These are phyloP conservation scores for Volvox reticuliferus DNA, from an alignment of 139 green algal genomes.

Conservation along the genomic window DNA sequence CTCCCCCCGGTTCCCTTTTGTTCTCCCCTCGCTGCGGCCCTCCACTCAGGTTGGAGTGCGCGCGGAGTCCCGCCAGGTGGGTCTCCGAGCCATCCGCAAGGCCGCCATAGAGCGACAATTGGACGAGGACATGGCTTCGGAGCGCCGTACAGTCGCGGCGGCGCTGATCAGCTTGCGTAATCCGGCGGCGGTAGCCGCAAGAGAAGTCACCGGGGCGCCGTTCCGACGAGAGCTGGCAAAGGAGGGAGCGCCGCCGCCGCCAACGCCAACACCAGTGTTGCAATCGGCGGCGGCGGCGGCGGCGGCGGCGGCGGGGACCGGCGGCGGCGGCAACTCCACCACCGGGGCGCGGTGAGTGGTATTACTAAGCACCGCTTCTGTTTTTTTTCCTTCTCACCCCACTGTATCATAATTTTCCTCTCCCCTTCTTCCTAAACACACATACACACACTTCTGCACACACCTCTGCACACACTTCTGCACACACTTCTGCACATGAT, in stretches of 20 bases:
- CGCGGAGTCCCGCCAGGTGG: slow-evolving; percentile 67
- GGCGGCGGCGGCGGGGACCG: not conserved
- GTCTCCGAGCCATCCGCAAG: slow-evolving; percentile 71
- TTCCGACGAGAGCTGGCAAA: slow-evolving; percentile 28
- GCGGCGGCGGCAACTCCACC: not conserved
- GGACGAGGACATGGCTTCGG: slow-evolving; percentile 66
- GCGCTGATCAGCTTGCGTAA: not conserved
- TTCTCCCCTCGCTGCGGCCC: not conserved
- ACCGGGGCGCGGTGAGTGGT: not conserved
- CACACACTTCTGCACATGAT: no score
- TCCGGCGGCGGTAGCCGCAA: not conserved
- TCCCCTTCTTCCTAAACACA: no score
- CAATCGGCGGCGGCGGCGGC: no score
- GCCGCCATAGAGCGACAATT: slow-evolving; percentile 66
- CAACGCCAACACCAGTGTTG: no score
- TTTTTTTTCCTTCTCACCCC: no score
- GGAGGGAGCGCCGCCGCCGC: slow-evolving; percentile 13
- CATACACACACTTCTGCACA: no score
- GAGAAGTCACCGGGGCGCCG: not conserved
- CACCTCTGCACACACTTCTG: no score
- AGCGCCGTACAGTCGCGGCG: slow-evolving; percentile 63
- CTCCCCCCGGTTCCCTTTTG: not conserved
- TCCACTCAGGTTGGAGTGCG: slow-evolving; percentile 64
- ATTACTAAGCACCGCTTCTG: no score
- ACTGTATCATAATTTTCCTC: no score